Percentiles rank a stretch among this genome's conserved stretches.
Conservation (phyloP, 2,329 filamentous ascomycete species). For the Diaporthe ilicicola region DNA sequence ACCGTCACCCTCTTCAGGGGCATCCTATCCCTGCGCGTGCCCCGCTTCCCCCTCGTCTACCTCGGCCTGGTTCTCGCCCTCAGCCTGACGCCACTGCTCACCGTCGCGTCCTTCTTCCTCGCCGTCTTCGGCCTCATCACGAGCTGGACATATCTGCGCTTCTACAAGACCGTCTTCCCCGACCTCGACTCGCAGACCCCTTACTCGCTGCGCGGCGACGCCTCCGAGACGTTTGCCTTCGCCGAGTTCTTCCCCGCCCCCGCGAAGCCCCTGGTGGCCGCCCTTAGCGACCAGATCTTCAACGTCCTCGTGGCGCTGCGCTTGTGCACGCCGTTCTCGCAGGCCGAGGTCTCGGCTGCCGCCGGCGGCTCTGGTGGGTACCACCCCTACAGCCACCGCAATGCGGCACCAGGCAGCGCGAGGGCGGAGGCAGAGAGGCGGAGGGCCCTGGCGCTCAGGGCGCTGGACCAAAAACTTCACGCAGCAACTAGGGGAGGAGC, state of each 20-base stretch:
- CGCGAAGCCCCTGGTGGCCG: constrained; percentile 78
- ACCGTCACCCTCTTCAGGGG: constrained; percentile 94
- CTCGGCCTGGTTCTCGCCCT: constrained; percentile 76
- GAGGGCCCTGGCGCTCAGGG: constrained; percentile 87
- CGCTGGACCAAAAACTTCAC: constrained; percentile 89
- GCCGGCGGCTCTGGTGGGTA: constrained; percentile 38
- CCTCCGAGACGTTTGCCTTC: constrained; percentile 95
- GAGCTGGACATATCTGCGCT: constrained; percentile 95
- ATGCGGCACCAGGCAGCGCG: constrained; percentile 71
- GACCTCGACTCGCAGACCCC: constrained; percentile 71
- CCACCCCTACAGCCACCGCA: constrained; percentile 60
- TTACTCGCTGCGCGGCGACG: constrained; percentile 78
- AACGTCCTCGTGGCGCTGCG: constrained; percentile 76
- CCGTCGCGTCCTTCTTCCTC: constrained; percentile 81
- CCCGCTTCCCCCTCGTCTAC: constrained; percentile 75
- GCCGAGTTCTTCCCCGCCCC: constrained; percentile 93
- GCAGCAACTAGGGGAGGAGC: constrained; percentile 68
- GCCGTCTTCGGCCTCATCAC: constrained; percentile 83
- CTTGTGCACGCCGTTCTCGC: constrained; percentile 86
- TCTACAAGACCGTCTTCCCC: constrained; percentile 83
- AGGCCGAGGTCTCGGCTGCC: constrained; percentile 79
- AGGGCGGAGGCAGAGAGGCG: constrained; percentile 92
- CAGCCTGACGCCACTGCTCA: constrained; percentile 63
- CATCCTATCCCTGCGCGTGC: constrained; percentile 86
- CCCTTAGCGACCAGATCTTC: constrained; percentile 80